Conservation (phyloP, 306 rosid species). For the Medicago arabica region DNA sequence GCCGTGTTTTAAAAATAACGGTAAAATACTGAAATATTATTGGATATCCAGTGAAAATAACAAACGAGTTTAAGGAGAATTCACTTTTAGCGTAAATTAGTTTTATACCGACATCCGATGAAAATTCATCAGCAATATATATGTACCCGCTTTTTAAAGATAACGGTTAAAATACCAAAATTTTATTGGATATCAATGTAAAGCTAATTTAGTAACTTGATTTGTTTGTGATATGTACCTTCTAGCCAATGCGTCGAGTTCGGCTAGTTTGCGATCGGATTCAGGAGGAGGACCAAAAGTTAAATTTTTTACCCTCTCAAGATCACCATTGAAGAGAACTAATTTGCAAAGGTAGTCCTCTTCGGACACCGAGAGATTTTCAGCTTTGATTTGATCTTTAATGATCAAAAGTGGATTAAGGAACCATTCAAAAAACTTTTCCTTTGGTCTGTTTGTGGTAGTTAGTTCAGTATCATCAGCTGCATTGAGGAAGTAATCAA, state of each 20-base stretch:
- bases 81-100: background rate
- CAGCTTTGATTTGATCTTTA: slow-evolving; percentile 86
- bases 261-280: slow-evolving; percentile 76
- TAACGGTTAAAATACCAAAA: background rate
- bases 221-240: slow-evolving; percentile 54
- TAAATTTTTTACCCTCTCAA: slow-evolving; percentile 59
- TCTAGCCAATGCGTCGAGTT: slow-evolving; percentile 86
- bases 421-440: slow-evolving; percentile 83
- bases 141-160: no score
- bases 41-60: no score
- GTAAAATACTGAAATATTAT: no score
- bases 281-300: slow-evolving; percentile 63
- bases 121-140: no score
- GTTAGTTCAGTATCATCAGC: slow-evolving; percentile 80
- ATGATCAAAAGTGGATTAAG: slow-evolving; percentile 81
- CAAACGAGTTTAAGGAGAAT: background rate
- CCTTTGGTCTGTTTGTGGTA: slow-evolving; percentile 77
- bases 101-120: background rate
- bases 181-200: background rate
- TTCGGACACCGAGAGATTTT: slow-evolving; percentile 68
- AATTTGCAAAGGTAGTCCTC: slow-evolving; percentile 74
- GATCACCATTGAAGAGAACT: slow-evolving; percentile 75
- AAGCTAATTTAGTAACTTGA: background rate
- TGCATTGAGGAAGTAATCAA: slow-evolving; percentile 45
- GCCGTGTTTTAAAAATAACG: no score